Evolutionary conservation across 176 grass and related monocot species (phyloP).

Genomic region (Aegilops bicornis): DNA sequence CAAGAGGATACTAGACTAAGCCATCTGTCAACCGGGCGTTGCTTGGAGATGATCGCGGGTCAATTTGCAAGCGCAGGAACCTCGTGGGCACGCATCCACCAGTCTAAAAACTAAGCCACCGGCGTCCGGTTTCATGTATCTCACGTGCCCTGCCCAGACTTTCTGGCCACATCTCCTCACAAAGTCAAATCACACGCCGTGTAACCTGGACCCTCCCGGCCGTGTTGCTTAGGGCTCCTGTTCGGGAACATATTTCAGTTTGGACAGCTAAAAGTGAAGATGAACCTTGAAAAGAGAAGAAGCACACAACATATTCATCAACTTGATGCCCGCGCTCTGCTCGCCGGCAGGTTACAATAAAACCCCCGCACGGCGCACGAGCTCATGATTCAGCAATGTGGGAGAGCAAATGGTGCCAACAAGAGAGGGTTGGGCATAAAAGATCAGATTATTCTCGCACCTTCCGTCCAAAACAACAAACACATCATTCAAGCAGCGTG

Average conservation of each 20-base stretch:
- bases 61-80: constrained; percentile 6
- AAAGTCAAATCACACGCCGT: not conserved
- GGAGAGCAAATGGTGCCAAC: not conserved
- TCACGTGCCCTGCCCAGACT: constrained; percentile 20
- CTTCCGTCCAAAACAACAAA: too few species aligned
- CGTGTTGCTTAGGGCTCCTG: too few species aligned
- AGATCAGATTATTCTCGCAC: not conserved
- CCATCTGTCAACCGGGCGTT: not conserved
- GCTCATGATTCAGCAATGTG: not conserved
- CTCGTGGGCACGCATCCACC: constrained; percentile 14
- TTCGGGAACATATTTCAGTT: too few species aligned
- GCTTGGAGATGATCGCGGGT: not conserved
- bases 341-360: not conserved
- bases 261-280: too few species aligned
- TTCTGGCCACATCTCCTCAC: not conserved
- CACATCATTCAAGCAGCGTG: constrained; percentile 43
- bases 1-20: too few species aligned
- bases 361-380: not conserved
- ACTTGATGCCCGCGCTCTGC: not conserved
- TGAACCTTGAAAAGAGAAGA: too few species aligned
- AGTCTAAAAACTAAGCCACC: not conserved
- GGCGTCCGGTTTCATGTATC: constrained; percentile 22
- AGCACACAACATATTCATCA: too few species aligned
- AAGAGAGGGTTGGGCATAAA: not conserved
- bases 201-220: not conserved